These are phyloP conservation scores for Eucalyptus cloeziana DNA, from an alignment of 345 rosid genomes.

Conservation along the genomic window DNA sequence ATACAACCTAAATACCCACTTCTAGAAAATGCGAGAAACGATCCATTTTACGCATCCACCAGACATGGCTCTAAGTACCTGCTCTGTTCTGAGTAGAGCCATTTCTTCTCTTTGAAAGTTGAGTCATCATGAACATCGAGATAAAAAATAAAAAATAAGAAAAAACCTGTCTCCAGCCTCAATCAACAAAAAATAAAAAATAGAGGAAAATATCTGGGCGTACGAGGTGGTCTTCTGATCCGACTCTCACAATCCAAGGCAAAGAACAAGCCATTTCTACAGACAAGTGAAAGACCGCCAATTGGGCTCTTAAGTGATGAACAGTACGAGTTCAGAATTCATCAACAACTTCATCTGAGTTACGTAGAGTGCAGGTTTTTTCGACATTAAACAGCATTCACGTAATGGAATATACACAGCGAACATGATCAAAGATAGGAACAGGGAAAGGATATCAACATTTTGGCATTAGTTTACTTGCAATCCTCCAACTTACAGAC, in stretches of 20 bases:
- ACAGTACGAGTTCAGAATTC: neutral
- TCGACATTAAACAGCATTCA: no score
- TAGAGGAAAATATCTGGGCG: neutral
- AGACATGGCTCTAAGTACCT: neutral
- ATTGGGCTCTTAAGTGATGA: neutral
- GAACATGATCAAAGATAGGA: neutral
- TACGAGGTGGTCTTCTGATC: fast-evolving
- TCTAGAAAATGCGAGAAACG: fast-evolving
- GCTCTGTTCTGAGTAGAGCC: no score
- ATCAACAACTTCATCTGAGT: no score
- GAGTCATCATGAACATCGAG: neutral
- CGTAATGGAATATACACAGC: neutral
- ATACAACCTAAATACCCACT: no score
- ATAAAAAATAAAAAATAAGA: no score
- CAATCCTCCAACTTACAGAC: neutral
- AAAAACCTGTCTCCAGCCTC: no score
- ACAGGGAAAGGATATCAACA: neutral
- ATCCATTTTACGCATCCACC: fast-evolving
- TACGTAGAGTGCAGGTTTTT: no score
- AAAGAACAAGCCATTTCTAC: fast-evolving
- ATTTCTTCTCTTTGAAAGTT: fast-evolving
- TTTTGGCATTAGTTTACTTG: neutral
- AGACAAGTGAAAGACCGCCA: no score
- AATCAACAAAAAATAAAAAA: fast-evolving
- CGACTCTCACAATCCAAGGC: neutral